Conservation (phyloP, 2,329 filamentous ascomycete species). For the Aspergillus intermedius region DNA sequence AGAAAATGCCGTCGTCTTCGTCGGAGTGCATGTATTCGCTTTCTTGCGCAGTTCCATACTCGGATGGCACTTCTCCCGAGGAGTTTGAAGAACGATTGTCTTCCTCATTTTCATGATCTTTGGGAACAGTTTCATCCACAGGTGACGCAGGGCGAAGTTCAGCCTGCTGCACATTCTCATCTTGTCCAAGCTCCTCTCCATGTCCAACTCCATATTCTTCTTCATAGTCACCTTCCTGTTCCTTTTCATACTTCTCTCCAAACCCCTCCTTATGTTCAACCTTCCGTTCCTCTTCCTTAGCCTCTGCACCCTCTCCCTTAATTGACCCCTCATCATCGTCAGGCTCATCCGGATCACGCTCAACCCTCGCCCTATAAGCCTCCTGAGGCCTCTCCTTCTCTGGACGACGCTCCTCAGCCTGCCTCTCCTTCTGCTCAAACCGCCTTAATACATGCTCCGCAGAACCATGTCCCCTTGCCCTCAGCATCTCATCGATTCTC, state of each 20-base stretch:
- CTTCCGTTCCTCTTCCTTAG: conserved; percentile 1
- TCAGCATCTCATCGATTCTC: conserved; percentile 1
- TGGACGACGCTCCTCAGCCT: conserved; percentile 4
- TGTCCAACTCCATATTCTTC: conserved; percentile 7
- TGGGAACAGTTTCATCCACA: not conserved
- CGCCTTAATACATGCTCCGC: conserved; percentile 4
- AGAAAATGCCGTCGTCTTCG: not conserved
- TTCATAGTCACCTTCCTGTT: conserved; percentile 3
- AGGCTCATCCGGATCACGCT: conserved; percentile 9
- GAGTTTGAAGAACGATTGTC: not conserved
- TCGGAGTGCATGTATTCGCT: not conserved
- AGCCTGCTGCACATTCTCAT: not conserved
- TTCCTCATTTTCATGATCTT: not conserved
- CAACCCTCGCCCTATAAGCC: conserved; percentile 8
- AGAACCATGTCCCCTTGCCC: not conserved
- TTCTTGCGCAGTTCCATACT: not conserved
- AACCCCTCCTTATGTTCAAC: conserved; percentile 3
- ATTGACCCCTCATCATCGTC: too few species aligned
- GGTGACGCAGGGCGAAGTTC: not conserved
- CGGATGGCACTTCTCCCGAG: not conserved
- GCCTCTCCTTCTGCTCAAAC: conserved; percentile 4
- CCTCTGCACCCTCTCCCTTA: too few species aligned
- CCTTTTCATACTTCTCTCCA: conserved; percentile 4
- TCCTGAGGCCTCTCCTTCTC: conserved; percentile 7
- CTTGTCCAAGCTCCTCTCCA: not conserved